Evolutionary conservation across 2,329 filamentous ascomycete species (phyloP), one percentile per base, ranked within the genome.

Genomic region (Paramyrothecium sp.): DNA sequence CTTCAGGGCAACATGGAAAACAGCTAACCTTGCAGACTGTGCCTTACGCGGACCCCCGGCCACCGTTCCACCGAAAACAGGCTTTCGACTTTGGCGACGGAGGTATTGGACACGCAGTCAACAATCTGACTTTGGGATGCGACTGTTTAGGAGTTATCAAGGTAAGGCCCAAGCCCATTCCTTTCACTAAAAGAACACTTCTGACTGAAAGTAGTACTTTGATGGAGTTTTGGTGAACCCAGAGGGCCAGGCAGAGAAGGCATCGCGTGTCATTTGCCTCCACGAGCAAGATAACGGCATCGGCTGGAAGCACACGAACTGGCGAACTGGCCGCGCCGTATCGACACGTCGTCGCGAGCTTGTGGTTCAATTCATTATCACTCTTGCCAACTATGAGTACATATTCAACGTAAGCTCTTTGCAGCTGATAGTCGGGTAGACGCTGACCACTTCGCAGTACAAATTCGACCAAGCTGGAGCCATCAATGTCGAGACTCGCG

Each of bases 1-100:
- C 13, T 44, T 44, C 5, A 17, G 38, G 13, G 5, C 38, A 30
- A 30, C 26, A 4, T 30, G 26, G 26, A 30, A 30, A 4, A 5
- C n/a, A 17, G 38, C 38, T 44, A 5, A 44, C 13, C 5, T 16
- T 12, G 13, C 13, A 44, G 38, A 53, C 51, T 2, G 86, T 89
- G 0, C 86, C 86, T 0, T 91, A 90, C 61, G 86, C 78, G 3
- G 88, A 90, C 63, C 85, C 85, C 1, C 81, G 88, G 2, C 74
- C 79, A 1, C 88, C 87, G 0, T 90, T 84, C 67, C 85, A 88
- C 54, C 81, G 87, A 47, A 91, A 91, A 68, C 84, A 87, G 54
- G 88, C 88, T 1, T 90, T 91, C 63, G 88, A 91, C 63, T 83
- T 91, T 58, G 89, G 89, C 8, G 87, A 91, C 58, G 85, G 82